A percentile compares a stretch with the other conserved stretches of the same genome.
Evolutionary conservation across 352 stramenopile species (phyloP).

Genomic region (Pythium vanterpoolii): DNA sequence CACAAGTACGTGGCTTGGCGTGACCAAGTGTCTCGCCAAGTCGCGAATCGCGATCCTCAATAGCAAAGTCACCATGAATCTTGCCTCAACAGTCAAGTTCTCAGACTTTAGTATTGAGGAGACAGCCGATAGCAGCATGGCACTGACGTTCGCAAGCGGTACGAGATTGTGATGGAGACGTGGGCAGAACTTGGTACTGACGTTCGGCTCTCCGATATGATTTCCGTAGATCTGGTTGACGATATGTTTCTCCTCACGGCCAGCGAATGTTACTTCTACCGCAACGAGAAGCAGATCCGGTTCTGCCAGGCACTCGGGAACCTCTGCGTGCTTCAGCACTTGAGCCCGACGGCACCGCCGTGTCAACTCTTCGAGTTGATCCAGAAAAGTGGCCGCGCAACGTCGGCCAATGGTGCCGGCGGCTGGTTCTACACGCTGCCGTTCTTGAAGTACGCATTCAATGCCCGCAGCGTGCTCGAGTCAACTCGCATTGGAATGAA

Average conservation of each 20-base stretch:
- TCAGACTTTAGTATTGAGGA: slow-evolving; percentile 40
- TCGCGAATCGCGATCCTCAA: slow-evolving; percentile 47
- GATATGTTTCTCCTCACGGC: slow-evolving; percentile 76
- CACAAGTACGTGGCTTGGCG: slow-evolving; percentile 28
- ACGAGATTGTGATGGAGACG: not conserved
- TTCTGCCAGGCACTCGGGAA: slow-evolving; percentile 91
- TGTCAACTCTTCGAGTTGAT: slow-evolving; percentile 82
- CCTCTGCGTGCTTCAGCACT: slow-evolving; percentile 92
- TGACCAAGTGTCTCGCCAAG: slow-evolving; percentile 27
- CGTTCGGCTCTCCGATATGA: not conserved
- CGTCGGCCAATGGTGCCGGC: slow-evolving; percentile 40
- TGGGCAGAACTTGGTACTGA: not conserved
- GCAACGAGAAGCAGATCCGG: slow-evolving; percentile 46
- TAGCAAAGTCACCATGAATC: slow-evolving; percentile 42
- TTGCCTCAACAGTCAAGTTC: slow-evolving; percentile 35
- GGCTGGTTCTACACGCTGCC: slow-evolving; percentile 81
- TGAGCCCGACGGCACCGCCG: slow-evolving; percentile 48
- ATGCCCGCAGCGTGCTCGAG: slow-evolving; percentile 52
- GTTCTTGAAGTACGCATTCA: slow-evolving; percentile 85
- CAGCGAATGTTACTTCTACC: slow-evolving; percentile 88
- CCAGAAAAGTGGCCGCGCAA: slow-evolving; percentile 44
- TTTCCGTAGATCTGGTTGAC: slow-evolving; percentile 52
- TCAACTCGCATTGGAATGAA: slow-evolving; percentile 73
- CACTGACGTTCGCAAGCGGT: slow-evolving; percentile 42
- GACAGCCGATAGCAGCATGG: slow-evolving; percentile 24